phyloP scores from a whole-genome alignment of 345 rosid genomes.

The Aquilaria yunnanensis region DNA sequence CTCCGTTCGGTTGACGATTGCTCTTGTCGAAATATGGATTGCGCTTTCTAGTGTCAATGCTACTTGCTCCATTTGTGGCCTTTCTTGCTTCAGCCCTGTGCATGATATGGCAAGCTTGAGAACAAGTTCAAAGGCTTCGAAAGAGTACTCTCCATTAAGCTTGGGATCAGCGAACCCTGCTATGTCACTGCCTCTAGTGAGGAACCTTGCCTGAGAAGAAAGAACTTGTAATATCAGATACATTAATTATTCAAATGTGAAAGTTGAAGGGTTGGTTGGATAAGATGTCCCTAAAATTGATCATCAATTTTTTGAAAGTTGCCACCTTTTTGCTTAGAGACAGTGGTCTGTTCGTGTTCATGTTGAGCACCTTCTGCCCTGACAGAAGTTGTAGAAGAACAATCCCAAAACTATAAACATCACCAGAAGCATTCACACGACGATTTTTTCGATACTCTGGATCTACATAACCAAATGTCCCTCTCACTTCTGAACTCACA shows the following conservation, averaged over 20 bases:
- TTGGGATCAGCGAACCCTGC: slow-evolving; percentile 46
- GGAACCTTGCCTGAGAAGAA: slow-evolving; percentile 34
- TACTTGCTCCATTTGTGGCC: slow-evolving; percentile 60
- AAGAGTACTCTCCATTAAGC: slow-evolving; percentile 39
- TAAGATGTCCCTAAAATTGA: neutral
- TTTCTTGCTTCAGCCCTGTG: slow-evolving; percentile 42
- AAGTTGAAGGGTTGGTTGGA: no score
- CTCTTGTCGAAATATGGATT: slow-evolving; percentile 24
- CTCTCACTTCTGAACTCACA: slow-evolving; percentile 62
- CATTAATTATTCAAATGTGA: neutral
- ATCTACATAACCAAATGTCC: slow-evolving; percentile 62
- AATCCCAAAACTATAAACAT: slow-evolving; percentile 55
- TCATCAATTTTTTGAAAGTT: neutral
- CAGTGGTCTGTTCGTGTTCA: slow-evolving; percentile 30
- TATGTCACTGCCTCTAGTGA: slow-evolving; percentile 29
- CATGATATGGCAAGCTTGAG: slow-evolving; percentile 49
- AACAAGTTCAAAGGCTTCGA: slow-evolving; percentile 37
- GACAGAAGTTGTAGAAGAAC: slow-evolving; percentile 56
- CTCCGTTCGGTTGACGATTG: neutral
- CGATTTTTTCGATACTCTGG: slow-evolving; percentile 50
- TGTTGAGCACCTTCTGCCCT: slow-evolving; percentile 47
- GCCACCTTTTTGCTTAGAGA: slow-evolving; percentile 43
- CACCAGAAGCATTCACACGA: slow-evolving; percentile 47
- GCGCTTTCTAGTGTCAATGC: slow-evolving; percentile 33
- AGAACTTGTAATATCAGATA: neutral